Evolutionary conservation across 768 basidiomycete genomes (phyloP), one percentile per base, ranked within the genome.

Genomic region (Dioszegia aurantiaca): DNA sequence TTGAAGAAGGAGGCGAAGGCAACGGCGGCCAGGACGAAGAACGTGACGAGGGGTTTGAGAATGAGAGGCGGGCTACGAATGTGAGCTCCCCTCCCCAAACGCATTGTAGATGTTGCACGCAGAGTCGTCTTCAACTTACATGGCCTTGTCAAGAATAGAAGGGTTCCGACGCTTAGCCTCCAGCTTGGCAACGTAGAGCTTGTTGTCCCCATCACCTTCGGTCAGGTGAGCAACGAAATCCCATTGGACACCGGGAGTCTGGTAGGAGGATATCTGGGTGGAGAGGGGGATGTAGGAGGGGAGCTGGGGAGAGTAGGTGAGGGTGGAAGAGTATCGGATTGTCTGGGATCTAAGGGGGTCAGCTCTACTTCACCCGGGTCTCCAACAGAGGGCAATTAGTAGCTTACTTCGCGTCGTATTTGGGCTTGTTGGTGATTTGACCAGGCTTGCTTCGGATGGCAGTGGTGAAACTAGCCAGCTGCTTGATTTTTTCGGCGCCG

Each of bases 161-260:
- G 52, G 31, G 27, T 49, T 56, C 37, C 60, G 37, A 10, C 59
- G 48, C 26, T 42, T 52, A 4, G 45, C 48, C 14, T 59, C 63
- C n/a, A 67, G 55, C 52, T 67, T 64, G 33, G 59, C 63, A 24
- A 70, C 65, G 54, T 60, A 63, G 19, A 63, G 47, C 44, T 60
- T 59, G 11, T 44, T 40, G 23, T 56, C 42, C 0, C 21, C n/a
- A 30, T 55, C 36, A 19, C 41, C 41, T 12, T 23, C 9, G 33
- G 31, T 30, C 12, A 55, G 19, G 30, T 55, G 30, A 21, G 42
- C 54, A 17, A 14, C 4, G 12, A 55, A 55, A 17, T 46, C 24
- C 54, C 51, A 53, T 36, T 40, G 23, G 2, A 28, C 36, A 21
- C 12, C 26, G 21, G 51, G 21, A 33, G 33, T 33, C 39, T 40